phyloP scores from a whole-genome alignment of 2,329 filamentous ascomycete genomes.

The Hypoxylon sp. region DNA sequence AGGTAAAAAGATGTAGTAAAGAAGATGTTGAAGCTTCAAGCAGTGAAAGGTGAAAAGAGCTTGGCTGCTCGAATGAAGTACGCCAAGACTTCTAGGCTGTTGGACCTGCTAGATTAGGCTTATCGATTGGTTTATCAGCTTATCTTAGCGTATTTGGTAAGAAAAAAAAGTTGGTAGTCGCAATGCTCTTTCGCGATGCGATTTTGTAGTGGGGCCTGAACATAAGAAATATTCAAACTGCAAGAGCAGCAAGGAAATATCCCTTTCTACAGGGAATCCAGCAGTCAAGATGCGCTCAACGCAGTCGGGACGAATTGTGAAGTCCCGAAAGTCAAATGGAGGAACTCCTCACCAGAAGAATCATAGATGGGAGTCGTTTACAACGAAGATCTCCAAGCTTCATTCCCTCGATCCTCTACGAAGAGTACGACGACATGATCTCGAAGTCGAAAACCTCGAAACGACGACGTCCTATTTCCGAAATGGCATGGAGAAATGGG shows the following conservation, averaged over 20 bases:
- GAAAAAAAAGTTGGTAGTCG: constrained; percentile 49
- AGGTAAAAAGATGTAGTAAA: constrained; percentile 4
- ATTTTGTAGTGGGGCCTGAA: constrained; percentile 45
- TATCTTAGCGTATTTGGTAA: constrained; percentile 39
- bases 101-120: constrained; percentile 4
- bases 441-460: constrained; percentile 83
- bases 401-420: constrained; percentile 92
- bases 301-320: constrained; percentile 76
- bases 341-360: constrained; percentile 83
- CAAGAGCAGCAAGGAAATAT: constrained; percentile 25
- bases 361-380: constrained; percentile 93
- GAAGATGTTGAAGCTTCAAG: constrained; percentile 23
- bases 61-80: not conserved
- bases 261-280: constrained; percentile 17
- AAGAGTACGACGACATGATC: constrained; percentile 85
- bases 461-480: constrained; percentile 89
- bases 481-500: constrained; percentile 87
- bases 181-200: constrained; percentile 34
- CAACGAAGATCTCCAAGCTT: constrained; percentile 88
- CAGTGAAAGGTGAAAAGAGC: not conserved
- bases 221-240: constrained; percentile 28
- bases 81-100: not conserved
- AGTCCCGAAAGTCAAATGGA: constrained; percentile 78
- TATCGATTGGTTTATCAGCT: constrained; percentile 41
- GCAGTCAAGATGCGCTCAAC: constrained; percentile 71